A percentile compares a stretch with the other conserved stretches of the same genome.
Evolutionary conservation across 352 stramenopile species (phyloP).

Genomic region (Pythium periplocum): DNA sequence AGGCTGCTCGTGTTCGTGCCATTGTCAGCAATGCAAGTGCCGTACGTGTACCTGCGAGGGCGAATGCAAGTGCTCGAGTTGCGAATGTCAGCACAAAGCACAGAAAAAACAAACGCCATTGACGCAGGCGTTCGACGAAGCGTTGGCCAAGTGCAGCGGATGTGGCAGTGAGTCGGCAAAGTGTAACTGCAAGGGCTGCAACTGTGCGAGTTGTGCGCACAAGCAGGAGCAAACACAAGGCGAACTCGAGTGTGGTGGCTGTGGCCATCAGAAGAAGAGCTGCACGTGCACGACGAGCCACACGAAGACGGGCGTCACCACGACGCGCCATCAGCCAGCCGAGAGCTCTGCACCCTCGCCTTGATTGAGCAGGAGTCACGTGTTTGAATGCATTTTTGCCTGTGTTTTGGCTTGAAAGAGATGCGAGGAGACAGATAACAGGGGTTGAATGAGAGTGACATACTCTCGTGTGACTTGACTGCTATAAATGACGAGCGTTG

Average conservation of each 20-base stretch:
- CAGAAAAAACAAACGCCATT: constrained; percentile 4
- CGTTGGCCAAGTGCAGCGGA: constrained; percentile 3
- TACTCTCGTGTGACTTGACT: too few relatives aligned
- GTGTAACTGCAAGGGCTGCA: background rate
- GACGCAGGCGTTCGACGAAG: constrained; percentile 15
- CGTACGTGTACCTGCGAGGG: constrained; percentile 10
- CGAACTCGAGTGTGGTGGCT: constrained; percentile 3
- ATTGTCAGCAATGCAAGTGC: constrained; percentile 28
- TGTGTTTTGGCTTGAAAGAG: too few relatives aligned
- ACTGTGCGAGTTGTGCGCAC: constrained; percentile 11
- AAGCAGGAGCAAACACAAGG: constrained; percentile 1
- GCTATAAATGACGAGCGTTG: too few relatives aligned
- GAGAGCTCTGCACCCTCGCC: too few relatives aligned
- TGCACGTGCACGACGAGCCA: constrained; percentile 3
- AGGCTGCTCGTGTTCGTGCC: constrained; percentile 26
- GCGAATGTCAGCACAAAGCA: constrained; percentile 12
- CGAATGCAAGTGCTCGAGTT: constrained; percentile 31
- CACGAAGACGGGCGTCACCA: background rate
- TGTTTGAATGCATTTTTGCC: too few relatives aligned
- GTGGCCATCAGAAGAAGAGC: background rate
- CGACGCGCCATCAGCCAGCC: too few relatives aligned
- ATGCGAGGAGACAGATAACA: too few relatives aligned
- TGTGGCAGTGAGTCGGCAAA: background rate
- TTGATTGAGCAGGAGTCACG: too few relatives aligned
- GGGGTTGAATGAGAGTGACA: too few relatives aligned